Evolutionary conservation across 2,329 filamentous ascomycete species (phyloP).

Genomic region (Neophaeococcomyces aloes): DNA sequence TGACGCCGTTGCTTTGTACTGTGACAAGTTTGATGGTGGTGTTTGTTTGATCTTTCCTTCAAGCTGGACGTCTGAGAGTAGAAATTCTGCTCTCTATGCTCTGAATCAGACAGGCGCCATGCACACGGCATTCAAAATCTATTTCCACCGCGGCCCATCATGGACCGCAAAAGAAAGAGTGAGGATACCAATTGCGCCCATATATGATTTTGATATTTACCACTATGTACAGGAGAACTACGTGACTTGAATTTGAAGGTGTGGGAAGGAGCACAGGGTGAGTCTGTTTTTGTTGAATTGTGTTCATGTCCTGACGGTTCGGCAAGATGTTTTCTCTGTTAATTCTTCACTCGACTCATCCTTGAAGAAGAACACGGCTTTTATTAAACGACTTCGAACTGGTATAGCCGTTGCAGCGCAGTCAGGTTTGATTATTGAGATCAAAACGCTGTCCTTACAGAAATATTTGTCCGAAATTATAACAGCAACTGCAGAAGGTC

Average conservation of each 20-base stretch:
- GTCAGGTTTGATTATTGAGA: constrained; percentile 77
- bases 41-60: too few relatives aligned
- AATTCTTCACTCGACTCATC: constrained; percentile 80
- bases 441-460: constrained; percentile 78
- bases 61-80: not conserved
- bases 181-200: constrained; percentile 17
- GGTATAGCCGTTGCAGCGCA: constrained; percentile 71
- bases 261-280: constrained; percentile 84
- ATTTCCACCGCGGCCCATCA: constrained; percentile 24
- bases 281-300: constrained; percentile 14
- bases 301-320: not conserved
- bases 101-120: constrained; percentile 16
- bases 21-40: too few relatives aligned
- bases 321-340: constrained; percentile 63
- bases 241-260: constrained; percentile 76
- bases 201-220: constrained; percentile 5
- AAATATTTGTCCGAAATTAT: constrained; percentile 97
- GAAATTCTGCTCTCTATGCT: constrained; percentile 9
- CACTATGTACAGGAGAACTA: constrained; percentile 61
- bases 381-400: constrained; percentile 91
- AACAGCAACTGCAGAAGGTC: constrained; percentile 85
- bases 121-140: constrained; percentile 16
- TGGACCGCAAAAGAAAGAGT: constrained; percentile 44
- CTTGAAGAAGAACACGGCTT: constrained; percentile 95
- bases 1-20: too few relatives aligned